phyloP scores from a whole-genome alignment of 495 filamentous ascomycete genomes.

The Lindgomyces ingoldianus region DNA sequence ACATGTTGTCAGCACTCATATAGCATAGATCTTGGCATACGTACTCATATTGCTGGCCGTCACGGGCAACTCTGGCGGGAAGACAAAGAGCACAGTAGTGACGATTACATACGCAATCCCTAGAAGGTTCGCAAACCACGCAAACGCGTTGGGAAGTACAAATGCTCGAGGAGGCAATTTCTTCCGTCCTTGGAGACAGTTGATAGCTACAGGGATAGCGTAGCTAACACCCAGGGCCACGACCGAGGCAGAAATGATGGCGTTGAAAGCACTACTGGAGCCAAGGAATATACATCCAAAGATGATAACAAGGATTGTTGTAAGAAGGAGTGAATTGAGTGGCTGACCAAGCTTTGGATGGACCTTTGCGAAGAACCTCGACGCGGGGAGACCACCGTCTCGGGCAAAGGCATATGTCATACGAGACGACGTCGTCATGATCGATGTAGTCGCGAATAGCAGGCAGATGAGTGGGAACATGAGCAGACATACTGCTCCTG shows the following conservation, averaged over 20 bases:
- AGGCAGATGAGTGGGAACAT: slow-evolving; percentile 75
- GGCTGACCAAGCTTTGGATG: slow-evolving; percentile 66
- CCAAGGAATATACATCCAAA: slow-evolving; percentile 78
- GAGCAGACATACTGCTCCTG: slow-evolving; percentile 67
- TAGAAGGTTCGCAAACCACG: slow-evolving; percentile 65
- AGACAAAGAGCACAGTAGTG: slow-evolving; percentile 74
- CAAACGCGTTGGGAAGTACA: slow-evolving; percentile 57
- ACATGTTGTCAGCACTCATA: not conserved
- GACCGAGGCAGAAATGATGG: slow-evolving; percentile 70
- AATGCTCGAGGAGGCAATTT: slow-evolving; percentile 67
- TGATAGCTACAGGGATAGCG: slow-evolving; percentile 69
- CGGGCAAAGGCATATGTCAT: slow-evolving; percentile 78
- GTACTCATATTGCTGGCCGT: slow-evolving; percentile 72
- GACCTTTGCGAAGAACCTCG: slow-evolving; percentile 62
- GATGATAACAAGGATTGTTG: slow-evolving; percentile 62
- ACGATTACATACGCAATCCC: slow-evolving; percentile 65
- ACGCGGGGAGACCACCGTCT: slow-evolving; percentile 71
- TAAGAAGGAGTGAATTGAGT: slow-evolving; percentile 68
- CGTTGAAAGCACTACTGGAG: slow-evolving; percentile 65
- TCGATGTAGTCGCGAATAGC: slow-evolving; percentile 67
- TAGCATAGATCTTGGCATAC: slow-evolving; percentile 20
- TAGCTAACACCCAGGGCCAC: slow-evolving; percentile 72
- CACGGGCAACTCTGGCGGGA: slow-evolving; percentile 68
- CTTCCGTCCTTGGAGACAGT: slow-evolving; percentile 63
- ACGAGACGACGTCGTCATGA: slow-evolving; percentile 75